Conservation (phyloP, 1,139 yeast genomes). For the Suhomyces ambrosiae region DNA sequence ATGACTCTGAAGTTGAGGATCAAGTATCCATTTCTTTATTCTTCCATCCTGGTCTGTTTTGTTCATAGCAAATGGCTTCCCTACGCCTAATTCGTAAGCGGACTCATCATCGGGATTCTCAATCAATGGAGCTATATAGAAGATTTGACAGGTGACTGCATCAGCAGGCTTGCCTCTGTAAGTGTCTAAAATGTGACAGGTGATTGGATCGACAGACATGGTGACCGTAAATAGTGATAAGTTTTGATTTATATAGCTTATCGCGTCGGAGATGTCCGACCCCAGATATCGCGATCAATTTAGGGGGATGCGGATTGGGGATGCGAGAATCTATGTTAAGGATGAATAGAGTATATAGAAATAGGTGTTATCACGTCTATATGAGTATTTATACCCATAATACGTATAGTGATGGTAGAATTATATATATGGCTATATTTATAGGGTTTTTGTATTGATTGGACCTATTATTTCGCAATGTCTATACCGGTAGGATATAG, state of each 20-base stretch:
- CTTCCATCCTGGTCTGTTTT: slow-evolving; percentile 80
- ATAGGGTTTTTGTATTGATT: too few species aligned
- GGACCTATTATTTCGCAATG: too few species aligned
- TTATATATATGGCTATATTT: too few species aligned
- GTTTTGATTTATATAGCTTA: slow-evolving; percentile 1
- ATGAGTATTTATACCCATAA: too few species aligned
- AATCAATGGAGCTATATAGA: slow-evolving; percentile 34
- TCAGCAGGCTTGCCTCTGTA: slow-evolving; percentile 80
- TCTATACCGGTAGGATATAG: slow-evolving; percentile 6
- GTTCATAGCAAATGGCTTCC: slow-evolving; percentile 58
- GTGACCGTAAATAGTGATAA: neutral
- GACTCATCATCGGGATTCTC: slow-evolving; percentile 28
- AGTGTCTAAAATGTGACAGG: slow-evolving; percentile 88
- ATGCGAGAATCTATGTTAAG: too few species aligned
- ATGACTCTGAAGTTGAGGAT: slow-evolving; percentile 35
- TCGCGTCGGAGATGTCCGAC: slow-evolving; percentile 14
- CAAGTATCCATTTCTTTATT: slow-evolving; percentile 62
- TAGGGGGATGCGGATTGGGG: too few species aligned
- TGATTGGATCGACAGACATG: slow-evolving; percentile 54
- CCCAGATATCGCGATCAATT: too few species aligned
- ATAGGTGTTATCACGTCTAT: too few species aligned
- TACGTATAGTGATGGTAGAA: too few species aligned
- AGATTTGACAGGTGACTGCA: slow-evolving; percentile 62
- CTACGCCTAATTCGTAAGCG: slow-evolving; percentile 29
- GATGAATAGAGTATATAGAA: too few species aligned